phyloP scores from a whole-genome alignment of 257 asterid genomes.

The Solanum commersonii region DNA sequence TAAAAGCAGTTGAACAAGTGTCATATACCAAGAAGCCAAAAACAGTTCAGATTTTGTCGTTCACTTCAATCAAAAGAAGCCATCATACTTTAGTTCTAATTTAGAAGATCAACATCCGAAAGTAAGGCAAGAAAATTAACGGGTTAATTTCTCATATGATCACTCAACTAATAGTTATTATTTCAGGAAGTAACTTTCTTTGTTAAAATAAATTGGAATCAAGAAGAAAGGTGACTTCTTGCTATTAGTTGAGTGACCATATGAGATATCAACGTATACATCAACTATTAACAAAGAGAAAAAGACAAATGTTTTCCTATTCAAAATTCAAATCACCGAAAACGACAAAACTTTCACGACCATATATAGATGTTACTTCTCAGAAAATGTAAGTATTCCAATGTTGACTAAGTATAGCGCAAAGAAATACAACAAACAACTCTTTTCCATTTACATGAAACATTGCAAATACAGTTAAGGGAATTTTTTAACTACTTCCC shows the following conservation, averaged over 20 bases:
- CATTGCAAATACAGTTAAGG: neutral
- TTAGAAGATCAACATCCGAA: neutral
- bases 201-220: no score
- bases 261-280: neutral
- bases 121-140: neutral
- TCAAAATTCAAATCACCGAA: neutral
- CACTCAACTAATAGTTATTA: neutral
- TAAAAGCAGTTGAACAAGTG: neutral
- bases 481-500: neutral
- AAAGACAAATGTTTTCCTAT: neutral
- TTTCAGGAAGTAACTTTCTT: neutral
- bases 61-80: neutral
- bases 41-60: neutral
- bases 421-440: neutral
- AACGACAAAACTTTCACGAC: neutral
- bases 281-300: neutral
- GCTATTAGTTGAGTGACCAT: neutral
- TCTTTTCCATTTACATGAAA: neutral
- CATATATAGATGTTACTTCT: neutral
- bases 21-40: neutral
- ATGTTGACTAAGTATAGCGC: neutral
- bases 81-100: neutral
- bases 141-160: neutral
- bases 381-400: neutral
- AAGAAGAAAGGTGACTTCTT: no score